These are phyloP conservation scores for Recurvomyces mirabilis DNA, from an alignment of 495 filamentous ascomycete genomes.

Conservation along the genomic window DNA sequence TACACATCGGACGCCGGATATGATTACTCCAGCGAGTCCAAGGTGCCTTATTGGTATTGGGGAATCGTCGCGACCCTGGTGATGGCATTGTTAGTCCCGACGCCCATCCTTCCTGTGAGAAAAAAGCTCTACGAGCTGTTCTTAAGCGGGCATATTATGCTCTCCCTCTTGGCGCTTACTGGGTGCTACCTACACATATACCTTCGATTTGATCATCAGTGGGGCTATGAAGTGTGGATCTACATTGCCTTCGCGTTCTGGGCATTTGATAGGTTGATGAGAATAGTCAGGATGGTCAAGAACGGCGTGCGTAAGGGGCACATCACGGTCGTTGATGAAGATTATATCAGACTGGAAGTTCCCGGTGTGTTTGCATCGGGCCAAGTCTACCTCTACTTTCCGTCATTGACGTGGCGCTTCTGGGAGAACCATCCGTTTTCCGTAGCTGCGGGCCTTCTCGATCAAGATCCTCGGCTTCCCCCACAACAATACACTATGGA, in stretches of 20 bases:
- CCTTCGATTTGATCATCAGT: constrained; percentile 16
- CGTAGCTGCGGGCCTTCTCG: constrained; percentile 14
- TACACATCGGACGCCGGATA: constrained; percentile 20
- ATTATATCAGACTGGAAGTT: constrained; percentile 31
- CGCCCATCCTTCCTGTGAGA: constrained; percentile 1
- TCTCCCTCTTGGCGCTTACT: not conserved
- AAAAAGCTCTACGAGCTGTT: not conserved
- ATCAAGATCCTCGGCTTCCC: not conserved
- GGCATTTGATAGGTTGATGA: constrained; percentile 35
- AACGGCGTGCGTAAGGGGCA: not conserved
- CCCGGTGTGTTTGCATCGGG: constrained; percentile 17
- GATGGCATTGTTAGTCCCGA: constrained; percentile 9
- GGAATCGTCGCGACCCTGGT: constrained; percentile 32
- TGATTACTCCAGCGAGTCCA: constrained; percentile 15
- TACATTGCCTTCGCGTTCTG: constrained; percentile 35
- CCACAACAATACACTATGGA: no score
- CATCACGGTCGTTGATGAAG: not conserved
- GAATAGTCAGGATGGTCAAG: constrained; percentile 25
- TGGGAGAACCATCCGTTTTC: constrained; percentile 46
- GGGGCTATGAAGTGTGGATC: constrained; percentile 38
- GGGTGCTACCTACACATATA: constrained; percentile 36
- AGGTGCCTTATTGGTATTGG: constrained; percentile 33
- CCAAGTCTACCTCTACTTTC: constrained; percentile 37
- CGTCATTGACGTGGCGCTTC: constrained; percentile 29
- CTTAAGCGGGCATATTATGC: not conserved